A percentile compares a stretch with the other conserved stretches of the same genome.
Conservation (phyloP, 2,329 filamentous ascomycete species). For the Pestalotiopsis sp. region DNA sequence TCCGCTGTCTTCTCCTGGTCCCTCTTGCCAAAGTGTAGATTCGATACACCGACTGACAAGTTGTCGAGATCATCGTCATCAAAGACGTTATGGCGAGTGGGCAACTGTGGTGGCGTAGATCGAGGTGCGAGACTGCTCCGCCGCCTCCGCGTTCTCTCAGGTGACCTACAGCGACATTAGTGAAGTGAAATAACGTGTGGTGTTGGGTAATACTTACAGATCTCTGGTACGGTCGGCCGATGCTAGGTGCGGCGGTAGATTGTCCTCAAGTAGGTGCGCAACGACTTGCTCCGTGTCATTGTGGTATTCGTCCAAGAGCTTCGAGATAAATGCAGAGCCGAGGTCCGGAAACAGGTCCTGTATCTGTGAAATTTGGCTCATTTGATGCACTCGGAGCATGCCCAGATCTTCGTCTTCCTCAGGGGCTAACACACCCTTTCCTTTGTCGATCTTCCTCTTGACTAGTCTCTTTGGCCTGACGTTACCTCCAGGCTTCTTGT, state of each 20-base stretch:
- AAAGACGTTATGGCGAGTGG: constrained; percentile 72
- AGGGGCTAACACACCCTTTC: constrained; percentile 54
- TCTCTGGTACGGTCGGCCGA: constrained; percentile 66
- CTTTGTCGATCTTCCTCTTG: constrained; percentile 65
- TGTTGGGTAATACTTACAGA: constrained; percentile 47
- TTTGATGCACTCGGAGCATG: constrained; percentile 74
- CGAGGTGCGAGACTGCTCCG: constrained; percentile 56
- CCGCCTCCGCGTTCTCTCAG: constrained; percentile 29
- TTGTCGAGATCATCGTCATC: constrained; percentile 81
- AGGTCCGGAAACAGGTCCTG: constrained; percentile 92
- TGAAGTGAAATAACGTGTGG: background rate
- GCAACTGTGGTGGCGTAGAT: constrained; percentile 59
- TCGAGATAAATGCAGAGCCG: constrained; percentile 79
- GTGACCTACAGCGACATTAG: constrained; percentile 24
- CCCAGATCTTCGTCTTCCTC: constrained; percentile 41
- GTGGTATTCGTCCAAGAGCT: constrained; percentile 76
- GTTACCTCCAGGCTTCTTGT: constrained; percentile 58
- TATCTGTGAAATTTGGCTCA: constrained; percentile 86
- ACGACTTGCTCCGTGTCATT: constrained; percentile 81
- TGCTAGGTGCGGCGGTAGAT: constrained; percentile 70
- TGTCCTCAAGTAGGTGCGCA: constrained; percentile 78
- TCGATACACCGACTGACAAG: constrained; percentile 66
- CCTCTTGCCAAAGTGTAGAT: constrained; percentile 79
- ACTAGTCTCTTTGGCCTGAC: constrained; percentile 52
- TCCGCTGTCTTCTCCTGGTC: constrained; percentile 69